Conservation (phyloP, 2,329 filamentous ascomycete genomes). For the Xylariaceae sp. region DNA sequence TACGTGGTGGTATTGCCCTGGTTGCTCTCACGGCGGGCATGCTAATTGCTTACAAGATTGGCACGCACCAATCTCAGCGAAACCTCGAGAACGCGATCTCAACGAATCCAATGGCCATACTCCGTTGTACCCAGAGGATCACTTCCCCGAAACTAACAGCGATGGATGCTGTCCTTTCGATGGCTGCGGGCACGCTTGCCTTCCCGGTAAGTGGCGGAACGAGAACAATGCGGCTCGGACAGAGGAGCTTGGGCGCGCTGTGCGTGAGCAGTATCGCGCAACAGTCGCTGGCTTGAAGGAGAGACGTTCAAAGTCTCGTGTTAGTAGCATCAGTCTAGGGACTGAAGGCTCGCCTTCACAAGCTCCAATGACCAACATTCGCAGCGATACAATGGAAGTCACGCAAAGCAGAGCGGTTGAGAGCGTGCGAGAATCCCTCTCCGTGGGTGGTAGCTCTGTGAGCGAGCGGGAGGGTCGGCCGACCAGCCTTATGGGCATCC, state of each 20-base stretch:
- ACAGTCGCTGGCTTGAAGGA: conserved; percentile 9
- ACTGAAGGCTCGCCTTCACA: conserved; percentile 10
- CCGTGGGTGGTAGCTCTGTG: conserved; percentile 18
- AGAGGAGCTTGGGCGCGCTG: conserved; percentile 49
- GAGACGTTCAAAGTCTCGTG: background rate
- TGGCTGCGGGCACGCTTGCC: conserved; percentile 60
- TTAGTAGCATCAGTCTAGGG: background rate
- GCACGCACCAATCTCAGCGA: conserved; percentile 38
- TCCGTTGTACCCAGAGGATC: conserved; percentile 11
- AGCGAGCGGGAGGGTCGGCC: conserved; percentile 10
- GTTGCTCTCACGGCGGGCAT: conserved; percentile 60
- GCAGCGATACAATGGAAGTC: conserved; percentile 50
- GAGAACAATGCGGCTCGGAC: conserved; percentile 40
- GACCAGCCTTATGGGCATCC: conserved; percentile 42
- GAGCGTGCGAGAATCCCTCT: conserved; percentile 51
- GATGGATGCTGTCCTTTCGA: conserved; percentile 62
- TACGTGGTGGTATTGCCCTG: conserved; percentile 61
- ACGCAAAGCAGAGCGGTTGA: conserved; percentile 58
- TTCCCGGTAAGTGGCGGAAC: conserved; percentile 52
- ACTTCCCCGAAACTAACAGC: conserved; percentile 35
- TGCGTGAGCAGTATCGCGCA: conserved; percentile 37
- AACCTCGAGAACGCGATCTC: conserved; percentile 2
- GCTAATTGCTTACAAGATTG: conserved; percentile 55
- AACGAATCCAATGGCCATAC: background rate
- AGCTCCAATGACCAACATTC: conserved; percentile 26